Evolutionary conservation across 2,329 filamentous ascomycete species (phyloP).

Genomic region (Ophiostoma piceae): DNA sequence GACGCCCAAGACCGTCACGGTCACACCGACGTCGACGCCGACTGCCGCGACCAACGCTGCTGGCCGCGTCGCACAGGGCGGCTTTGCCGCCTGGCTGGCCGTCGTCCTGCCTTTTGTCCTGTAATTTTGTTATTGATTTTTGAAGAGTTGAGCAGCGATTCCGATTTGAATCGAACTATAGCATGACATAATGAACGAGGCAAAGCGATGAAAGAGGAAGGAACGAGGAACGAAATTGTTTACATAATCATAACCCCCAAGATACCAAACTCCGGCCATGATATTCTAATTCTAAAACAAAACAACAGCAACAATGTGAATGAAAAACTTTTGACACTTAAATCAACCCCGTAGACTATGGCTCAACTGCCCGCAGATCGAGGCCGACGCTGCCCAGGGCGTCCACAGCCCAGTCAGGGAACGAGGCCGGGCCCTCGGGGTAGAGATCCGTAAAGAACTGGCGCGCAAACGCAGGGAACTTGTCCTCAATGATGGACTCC

Average conservation of each 20-base stretch:
- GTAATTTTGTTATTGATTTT: conserved; percentile 15
- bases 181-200: conserved; percentile 5
- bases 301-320: not conserved
- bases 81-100: conserved; percentile 19
- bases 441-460: conserved; percentile 75
- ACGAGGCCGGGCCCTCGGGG: conserved; percentile 52
- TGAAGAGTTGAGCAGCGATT: not conserved
- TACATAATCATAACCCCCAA: conserved; percentile 8
- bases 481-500: conserved; percentile 73
- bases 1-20: conserved; percentile 19
- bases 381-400: conserved; percentile 76
- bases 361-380: conserved; percentile 46
- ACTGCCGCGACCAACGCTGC: conserved; percentile 2
- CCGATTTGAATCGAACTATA: not conserved
- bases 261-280: not conserved
- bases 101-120: conserved; percentile 21
- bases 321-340: not conserved
- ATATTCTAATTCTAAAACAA: not conserved
- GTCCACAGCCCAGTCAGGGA: conserved; percentile 78
- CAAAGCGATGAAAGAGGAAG: not conserved
- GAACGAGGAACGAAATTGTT: not conserved
- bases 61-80: not conserved
- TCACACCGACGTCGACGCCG: conserved; percentile 15
- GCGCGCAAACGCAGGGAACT: conserved; percentile 70
- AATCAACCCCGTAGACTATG: not conserved